phyloP scores from a whole-genome alignment of 352 stramenopile species.

The Elongisporangium prolatum region DNA sequence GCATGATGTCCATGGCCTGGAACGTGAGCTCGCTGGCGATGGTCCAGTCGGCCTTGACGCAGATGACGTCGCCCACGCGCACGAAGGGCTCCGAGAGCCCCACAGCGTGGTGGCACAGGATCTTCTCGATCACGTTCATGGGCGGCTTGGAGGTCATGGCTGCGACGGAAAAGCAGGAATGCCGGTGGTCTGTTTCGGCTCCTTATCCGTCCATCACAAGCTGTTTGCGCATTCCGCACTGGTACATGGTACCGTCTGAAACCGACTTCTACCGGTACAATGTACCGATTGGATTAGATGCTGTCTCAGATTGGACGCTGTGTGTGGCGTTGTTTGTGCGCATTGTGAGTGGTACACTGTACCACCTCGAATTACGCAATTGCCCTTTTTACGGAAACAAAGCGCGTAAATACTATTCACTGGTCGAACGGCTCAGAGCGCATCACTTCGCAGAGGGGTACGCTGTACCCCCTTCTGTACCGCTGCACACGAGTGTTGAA shows the following conservation, averaged over 20 bases:
- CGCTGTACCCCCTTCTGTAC: not conserved
- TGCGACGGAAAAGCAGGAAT: not conserved
- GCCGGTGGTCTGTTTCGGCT: not conserved
- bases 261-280: not conserved
- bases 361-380: not conserved
- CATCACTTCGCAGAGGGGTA: not conserved
- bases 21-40: conserved; percentile 78
- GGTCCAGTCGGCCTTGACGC: conserved; percentile 76
- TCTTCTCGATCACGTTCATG: conserved; percentile 88
- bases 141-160: conserved; percentile 14
- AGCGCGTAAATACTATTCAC: not conserved
- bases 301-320: not conserved
- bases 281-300: not conserved
- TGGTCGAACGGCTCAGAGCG: not conserved
- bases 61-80: conserved; percentile 65
- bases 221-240: not conserved
- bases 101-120: conserved; percentile 69
- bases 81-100: conserved; percentile 45
- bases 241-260: too few species aligned
- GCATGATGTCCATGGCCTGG: conserved; percentile 80
- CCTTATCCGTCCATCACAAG: not conserved
- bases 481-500: not conserved
- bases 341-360: not conserved
- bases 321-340: not conserved
- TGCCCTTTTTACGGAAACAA: not conserved